Evolutionary conservation across 1,284 basidiomycete species (phyloP).

Genomic region (Stereum hirsutum): DNA sequence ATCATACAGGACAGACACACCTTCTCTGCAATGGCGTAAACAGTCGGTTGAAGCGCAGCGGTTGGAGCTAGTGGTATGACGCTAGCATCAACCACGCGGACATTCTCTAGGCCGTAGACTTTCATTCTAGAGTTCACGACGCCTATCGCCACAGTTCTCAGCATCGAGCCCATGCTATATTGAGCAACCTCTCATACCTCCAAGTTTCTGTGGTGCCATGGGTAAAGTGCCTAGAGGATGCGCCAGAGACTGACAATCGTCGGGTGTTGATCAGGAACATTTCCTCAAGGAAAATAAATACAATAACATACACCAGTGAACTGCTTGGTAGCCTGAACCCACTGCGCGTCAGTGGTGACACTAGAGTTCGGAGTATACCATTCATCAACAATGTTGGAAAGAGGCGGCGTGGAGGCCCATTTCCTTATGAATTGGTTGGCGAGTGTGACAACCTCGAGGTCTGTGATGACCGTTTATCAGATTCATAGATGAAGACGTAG

Average conservation of each 20-base stretch:
- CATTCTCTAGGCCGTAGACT: not conserved
- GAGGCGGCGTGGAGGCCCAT: not conserved
- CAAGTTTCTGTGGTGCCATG: not conserved
- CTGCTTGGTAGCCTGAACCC: not conserved
- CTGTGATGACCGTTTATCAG: not conserved
- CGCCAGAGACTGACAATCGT: not conserved
- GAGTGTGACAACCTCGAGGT: not conserved
- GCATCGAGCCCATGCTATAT: not conserved
- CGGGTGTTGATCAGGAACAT: not conserved
- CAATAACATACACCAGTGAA: not conserved
- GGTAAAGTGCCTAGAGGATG: not conserved
- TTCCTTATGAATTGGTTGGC: not conserved
- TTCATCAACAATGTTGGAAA: not conserved
- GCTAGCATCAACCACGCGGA: not conserved
- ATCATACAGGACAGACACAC: not conserved
- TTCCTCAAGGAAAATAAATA: not conserved
- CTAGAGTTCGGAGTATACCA: not conserved
- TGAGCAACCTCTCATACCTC: not conserved
- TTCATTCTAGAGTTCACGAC: not conserved
- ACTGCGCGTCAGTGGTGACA: not conserved
- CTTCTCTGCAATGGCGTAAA: not conserved
- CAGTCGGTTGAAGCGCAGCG: not conserved
- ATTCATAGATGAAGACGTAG: not conserved
- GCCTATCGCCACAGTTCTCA: not conserved
- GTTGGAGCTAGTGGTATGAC: not conserved